A percentile compares a stretch with the other conserved stretches of the same genome.
phyloP scores from a whole-genome alignment of 768 basidiomycete genomes.

The Gloeostereum incarnatum region DNA sequence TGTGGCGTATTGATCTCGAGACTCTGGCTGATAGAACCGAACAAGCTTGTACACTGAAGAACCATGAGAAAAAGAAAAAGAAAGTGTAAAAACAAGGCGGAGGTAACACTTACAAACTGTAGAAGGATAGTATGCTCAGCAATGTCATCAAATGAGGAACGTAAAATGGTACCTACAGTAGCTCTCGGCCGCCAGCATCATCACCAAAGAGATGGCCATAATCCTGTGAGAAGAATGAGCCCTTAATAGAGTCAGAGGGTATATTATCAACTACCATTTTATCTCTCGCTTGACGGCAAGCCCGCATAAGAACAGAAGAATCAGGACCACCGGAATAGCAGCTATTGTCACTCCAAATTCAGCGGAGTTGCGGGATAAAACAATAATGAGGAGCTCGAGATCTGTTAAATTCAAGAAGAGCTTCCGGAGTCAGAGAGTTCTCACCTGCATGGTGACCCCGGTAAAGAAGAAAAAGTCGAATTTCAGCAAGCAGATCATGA shows the following conservation, averaged over 20 bases:
- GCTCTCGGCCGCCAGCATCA: slow-evolving; percentile 71
- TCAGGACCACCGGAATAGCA: slow-evolving; percentile 72
- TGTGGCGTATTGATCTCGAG: slow-evolving; percentile 46
- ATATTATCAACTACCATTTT: slow-evolving; percentile 49
- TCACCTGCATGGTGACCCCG: slow-evolving; percentile 83
- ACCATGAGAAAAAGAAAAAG: background rate
- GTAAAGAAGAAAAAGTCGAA: slow-evolving; percentile 87
- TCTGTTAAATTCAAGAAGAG: background rate
- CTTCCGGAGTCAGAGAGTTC: slow-evolving; percentile 2
- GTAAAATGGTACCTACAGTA: slow-evolving; percentile 54
- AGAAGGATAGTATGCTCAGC: slow-evolving; percentile 4
- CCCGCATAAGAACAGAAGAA: slow-evolving; percentile 55
- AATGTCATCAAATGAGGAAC: slow-evolving; percentile 2
- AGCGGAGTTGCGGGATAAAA: slow-evolving; percentile 49
- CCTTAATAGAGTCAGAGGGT: background rate
- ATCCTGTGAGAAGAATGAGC: slow-evolving; percentile 31
- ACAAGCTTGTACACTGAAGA: slow-evolving; percentile 72
- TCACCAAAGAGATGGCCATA: slow-evolving; percentile 58
- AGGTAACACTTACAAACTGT: slow-evolving; percentile 27
- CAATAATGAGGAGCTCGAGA: slow-evolving; percentile 74
- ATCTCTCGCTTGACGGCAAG: slow-evolving; percentile 74
- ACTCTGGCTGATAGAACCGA: slow-evolving; percentile 64
- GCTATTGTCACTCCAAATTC: slow-evolving; percentile 80
- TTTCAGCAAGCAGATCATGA: slow-evolving; percentile 81
- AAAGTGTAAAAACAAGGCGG: background rate